These are phyloP conservation scores for Plasmodium gallinaceum DNA, from an alignment of 169 alveolate genomes.

Conservation along the genomic window DNA sequence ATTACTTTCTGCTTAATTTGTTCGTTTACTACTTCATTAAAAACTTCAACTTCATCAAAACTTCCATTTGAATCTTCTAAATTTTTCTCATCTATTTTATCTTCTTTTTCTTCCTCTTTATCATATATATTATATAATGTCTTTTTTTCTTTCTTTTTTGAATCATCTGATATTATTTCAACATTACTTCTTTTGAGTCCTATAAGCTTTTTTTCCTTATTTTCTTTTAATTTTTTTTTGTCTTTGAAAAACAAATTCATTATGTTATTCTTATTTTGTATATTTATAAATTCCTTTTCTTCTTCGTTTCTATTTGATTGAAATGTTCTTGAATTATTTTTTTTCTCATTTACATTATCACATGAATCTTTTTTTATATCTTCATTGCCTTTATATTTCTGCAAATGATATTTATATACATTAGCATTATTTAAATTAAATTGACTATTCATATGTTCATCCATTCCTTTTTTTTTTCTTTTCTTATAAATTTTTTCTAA, in stretches of 20 bases:
- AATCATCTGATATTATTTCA: conserved; percentile 23
- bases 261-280: conserved; percentile 16
- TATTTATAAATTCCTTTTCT: conserved; percentile 11
- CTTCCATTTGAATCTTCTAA: conserved; percentile 7
- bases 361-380: conserved; percentile 9
- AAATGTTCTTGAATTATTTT: conserved; percentile 1
- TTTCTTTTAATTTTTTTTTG: conserved; percentile 24
- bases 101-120: background rate
- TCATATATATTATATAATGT: background rate
- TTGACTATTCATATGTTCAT: conserved; percentile 6
- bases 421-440: conserved; percentile 38
- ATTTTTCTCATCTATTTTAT: background rate
- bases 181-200: conserved; percentile 30
- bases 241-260: conserved; percentile 58
- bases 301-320: conserved; percentile 31
- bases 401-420: conserved; percentile 31
- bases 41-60: background rate
- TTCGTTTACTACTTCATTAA: background rate
- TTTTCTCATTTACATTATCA: background rate
- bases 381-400: conserved; percentile 7
- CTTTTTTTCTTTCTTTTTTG: conserved; percentile 12
- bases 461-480: conserved; percentile 25
- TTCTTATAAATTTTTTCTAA: conserved; percentile 60
- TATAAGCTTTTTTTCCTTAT: conserved; percentile 1
- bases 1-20: background rate